Evolutionary conservation across 225 moss, liverwort and hornwort genomes (phyloP).

Genomic region (Pleurozium schreberi): DNA sequence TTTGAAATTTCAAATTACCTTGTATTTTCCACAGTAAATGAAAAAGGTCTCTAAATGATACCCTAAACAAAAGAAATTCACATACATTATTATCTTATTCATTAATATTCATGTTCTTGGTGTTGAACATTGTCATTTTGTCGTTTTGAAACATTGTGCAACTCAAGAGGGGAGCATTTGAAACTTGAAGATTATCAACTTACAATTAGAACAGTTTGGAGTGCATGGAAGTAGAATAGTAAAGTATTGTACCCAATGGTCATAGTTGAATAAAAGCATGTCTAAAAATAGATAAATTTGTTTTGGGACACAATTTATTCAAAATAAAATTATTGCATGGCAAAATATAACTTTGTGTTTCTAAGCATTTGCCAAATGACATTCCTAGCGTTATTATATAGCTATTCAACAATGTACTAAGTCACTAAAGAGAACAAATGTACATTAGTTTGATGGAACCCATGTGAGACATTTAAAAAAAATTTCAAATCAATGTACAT

Average conservation of each 20-base stretch:
- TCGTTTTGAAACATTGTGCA: background rate
- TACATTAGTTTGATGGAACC: background rate
- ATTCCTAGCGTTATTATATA: background rate
- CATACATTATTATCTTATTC: fast-evolving
- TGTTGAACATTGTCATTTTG: background rate
- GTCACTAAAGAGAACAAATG: too few relatives aligned
- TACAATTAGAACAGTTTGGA: background rate
- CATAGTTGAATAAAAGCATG: background rate
- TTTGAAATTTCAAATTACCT: background rate
- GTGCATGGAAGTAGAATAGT: background rate
- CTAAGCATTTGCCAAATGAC: background rate
- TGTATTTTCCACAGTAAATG: background rate
- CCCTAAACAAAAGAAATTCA: too few relatives aligned
- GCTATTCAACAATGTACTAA: fast-evolving
- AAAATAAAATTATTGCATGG: too few relatives aligned
- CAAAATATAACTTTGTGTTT: too few relatives aligned
- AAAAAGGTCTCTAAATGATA: background rate
- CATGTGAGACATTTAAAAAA: background rate
- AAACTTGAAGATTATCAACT: background rate
- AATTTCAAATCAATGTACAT: background rate
- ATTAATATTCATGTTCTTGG: background rate
- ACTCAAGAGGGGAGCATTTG: background rate
- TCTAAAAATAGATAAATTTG: background rate
- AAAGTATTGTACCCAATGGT: fast-evolving
- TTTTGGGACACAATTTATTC: fast-evolving